Base-by-base conservation (phyloP, 1,284 basidiomycete species). In the Schizophyllum commune region DNA sequence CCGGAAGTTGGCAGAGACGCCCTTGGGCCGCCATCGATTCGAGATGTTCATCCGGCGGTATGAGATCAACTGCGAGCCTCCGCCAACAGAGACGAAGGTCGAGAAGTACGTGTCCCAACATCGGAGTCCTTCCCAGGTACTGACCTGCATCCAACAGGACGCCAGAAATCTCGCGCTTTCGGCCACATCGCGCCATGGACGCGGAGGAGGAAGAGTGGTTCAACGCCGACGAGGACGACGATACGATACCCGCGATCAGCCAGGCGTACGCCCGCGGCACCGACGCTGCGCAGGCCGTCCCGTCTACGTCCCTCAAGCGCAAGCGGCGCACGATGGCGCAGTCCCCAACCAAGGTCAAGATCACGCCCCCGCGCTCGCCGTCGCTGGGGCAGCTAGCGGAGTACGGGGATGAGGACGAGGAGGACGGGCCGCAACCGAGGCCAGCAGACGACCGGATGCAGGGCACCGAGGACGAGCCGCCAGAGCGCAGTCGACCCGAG, bases 31-130 rank as follows among this genome's bases (percentile, higher is more conserved):
- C 0, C 77, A 82, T 60, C 81, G 88, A 55, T 94, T 96, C 72
- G 79, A 83, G 55, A 79, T 84, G 51, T 83, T 98, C 67, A 83
- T 92, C 58, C 75, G 81, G 52, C 85, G 91, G 60, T 95, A 89
- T 84, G 95, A 98, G 73, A 93, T 95, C 78, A 96, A 95, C 74
- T 88, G 88, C 64, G 93, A 96, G 65, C 92, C 91, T 21, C 83
- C 84, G 63, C 89, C 88, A 55, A 74, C 75, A 54, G 78, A 82
- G 60, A 71, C 77, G 57, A 82, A 80, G 67, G 68, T 74, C 55
- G 78, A 82, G 60, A 78, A 78, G 85, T 85, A 69, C 61, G 79
- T 75, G 58, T 57, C 59, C 52, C 58, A 13, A 17, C 39, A 9
- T 47, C 3, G 39, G 3, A 47, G 13, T 3, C 8, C 9, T 47